These are phyloP conservation scores for Trametes cingulata DNA, from an alignment of 768 basidiomycete genomes.

Conservation along the genomic window DNA sequence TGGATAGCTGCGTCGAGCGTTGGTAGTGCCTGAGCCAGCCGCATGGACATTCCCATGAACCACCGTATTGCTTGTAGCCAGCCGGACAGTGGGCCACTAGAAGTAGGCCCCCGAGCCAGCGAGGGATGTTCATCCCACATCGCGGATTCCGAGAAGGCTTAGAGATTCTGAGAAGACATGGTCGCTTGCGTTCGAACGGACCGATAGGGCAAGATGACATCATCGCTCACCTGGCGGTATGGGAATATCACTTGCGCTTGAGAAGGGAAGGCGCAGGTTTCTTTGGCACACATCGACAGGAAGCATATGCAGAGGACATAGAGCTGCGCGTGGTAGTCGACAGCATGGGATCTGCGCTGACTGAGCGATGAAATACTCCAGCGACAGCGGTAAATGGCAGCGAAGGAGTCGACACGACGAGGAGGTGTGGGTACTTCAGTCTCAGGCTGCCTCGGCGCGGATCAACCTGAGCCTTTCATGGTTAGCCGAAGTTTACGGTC, in stretches of 20 bases:
- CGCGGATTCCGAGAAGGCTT: not conserved
- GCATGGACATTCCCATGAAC: not conserved
- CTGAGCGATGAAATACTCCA: too few species aligned
- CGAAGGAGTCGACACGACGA: too few species aligned
- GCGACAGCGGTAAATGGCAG: too few species aligned
- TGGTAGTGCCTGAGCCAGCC: not conserved
- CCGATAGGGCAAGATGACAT: not conserved
- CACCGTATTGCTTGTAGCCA: not conserved
- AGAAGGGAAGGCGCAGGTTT: not conserved
- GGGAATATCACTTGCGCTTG: not conserved
- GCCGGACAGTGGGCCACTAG: not conserved
- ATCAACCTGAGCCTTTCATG: not conserved
- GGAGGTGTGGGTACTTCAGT: too few species aligned
- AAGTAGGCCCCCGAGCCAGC: not conserved
- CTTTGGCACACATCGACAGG: not conserved
- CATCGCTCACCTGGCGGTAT: not conserved
- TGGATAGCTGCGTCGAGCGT: not conserved
- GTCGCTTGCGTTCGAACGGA: not conserved
- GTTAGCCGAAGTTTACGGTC: not conserved
- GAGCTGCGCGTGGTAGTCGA: too few species aligned
- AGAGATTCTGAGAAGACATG: not conserved
- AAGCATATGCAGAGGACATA: not conserved
- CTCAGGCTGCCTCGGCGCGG: not conserved
- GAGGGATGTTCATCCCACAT: not conserved
- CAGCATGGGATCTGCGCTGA: too few species aligned